Evolutionary conservation across 129 eudicot genomes (phyloP), one percentile per base, ranked within the genome.

Genomic region (Erigeron canadensis): DNA sequence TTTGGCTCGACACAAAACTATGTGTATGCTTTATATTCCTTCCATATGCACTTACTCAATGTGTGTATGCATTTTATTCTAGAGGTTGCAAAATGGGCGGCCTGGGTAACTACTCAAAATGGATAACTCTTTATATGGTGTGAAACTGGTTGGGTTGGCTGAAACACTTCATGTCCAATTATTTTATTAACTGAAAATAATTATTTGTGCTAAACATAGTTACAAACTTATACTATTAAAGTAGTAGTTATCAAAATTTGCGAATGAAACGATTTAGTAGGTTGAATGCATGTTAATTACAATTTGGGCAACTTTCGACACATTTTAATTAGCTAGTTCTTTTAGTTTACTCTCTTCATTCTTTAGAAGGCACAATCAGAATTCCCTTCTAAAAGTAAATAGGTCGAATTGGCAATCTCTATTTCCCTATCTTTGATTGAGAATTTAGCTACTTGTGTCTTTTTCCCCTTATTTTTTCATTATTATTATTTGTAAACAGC

Each of bases 1-100:
- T 67, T 77, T 65, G 94, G 16, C 97, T 67, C 90, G 81, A 54
- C 75, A 86, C 47, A 88, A 84, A 71, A 91, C 97, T 39, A 76
- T 84, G 80, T 76, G 97, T 91, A 86, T 39, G 88, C 50, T 54
- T 54, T 53, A 48, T 56, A 23, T 70, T 43, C 21, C 18, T 71
- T 48, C 54, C 23, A 10, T 7, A 10, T 65, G 41, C 28, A 22
- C 70, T 63, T 65, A 10, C 39, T 12, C 39, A 47, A 57, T 57
- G 13, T 22, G 7, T 8, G 0, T 22, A 22, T 53, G 6, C 42
- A 12, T 53, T 38, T 37, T 19, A 10, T 8, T 10, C 3, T 38
- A 15, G 34, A 37, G 59, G 63, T 50, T 59, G 12, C 48, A 39
- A 69, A 34, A 50, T 28, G 34, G 34, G 3, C 34, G 34, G 34